Evolutionary conservation across 176 grass and related monocot genomes (phyloP).

Genomic region (Thinopyrum elongatum): DNA sequence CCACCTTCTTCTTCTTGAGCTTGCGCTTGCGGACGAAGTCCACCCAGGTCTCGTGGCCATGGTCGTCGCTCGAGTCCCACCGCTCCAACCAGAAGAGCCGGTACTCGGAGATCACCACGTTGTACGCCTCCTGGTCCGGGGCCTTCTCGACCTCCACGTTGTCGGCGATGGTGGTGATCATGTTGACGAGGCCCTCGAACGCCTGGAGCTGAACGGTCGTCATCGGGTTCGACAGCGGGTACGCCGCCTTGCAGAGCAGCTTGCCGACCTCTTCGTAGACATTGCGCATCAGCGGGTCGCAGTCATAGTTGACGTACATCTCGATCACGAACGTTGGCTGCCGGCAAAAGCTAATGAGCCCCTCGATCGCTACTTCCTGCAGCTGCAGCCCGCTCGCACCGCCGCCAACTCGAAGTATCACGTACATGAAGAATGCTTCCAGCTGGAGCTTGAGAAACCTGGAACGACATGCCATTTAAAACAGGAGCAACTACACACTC

Average conservation of each 20-base stretch:
- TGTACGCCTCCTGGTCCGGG: slow-evolving; percentile 45
- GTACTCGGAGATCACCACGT: slow-evolving; percentile 59
- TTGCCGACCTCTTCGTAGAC: slow-evolving; percentile 73
- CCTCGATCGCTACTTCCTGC: slow-evolving; percentile 90
- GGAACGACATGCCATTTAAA: background rate
- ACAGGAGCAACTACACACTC: too few species aligned
- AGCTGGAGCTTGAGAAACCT: slow-evolving; percentile 86
- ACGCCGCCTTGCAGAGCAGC: slow-evolving; percentile 84
- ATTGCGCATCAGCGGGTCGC: slow-evolving; percentile 78
- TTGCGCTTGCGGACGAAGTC: slow-evolving; percentile 82
- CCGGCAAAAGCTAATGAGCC: slow-evolving; percentile 77
- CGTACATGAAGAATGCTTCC: slow-evolving; percentile 83
- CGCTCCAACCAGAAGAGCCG: slow-evolving; percentile 55
- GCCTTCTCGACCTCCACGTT: slow-evolving; percentile 58
- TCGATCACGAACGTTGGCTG: slow-evolving; percentile 87
- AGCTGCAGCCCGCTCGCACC: slow-evolving; percentile 49
- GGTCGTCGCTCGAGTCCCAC: slow-evolving; percentile 29
- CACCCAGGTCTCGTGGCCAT: slow-evolving; percentile 55
- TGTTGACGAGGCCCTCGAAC: slow-evolving; percentile 78
- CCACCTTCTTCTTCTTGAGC: slow-evolving; percentile 75
- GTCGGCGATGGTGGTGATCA: slow-evolving; percentile 91
- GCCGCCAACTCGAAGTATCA: slow-evolving; percentile 54
- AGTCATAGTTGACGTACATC: slow-evolving; percentile 97
- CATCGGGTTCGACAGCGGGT: slow-evolving; percentile 52
- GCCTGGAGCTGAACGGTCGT: slow-evolving; percentile 70